Evolutionary conservation across 306 rosid species (phyloP).

Genomic region (Medicago arabica): DNA sequence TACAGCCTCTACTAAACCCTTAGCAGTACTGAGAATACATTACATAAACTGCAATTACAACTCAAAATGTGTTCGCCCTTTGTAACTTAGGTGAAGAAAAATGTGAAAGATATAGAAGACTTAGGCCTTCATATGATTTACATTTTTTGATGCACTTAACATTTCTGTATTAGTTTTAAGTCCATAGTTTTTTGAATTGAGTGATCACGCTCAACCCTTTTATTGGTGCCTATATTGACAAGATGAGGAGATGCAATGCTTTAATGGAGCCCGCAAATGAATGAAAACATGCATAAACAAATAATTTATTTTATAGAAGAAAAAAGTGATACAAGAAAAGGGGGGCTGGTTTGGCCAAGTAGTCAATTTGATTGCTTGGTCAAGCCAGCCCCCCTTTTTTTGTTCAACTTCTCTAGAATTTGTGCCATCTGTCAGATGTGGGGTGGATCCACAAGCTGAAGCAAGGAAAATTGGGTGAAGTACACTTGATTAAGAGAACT

Average conservation of each 20-base stretch:
- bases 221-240: slow-evolving; percentile 14
- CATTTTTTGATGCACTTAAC: not conserved
- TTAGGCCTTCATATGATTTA: not conserved
- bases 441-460: slow-evolving; percentile 25
- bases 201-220: slow-evolving; percentile 7
- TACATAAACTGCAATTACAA: slow-evolving; percentile 19
- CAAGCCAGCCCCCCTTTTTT: slow-evolving; percentile 57
- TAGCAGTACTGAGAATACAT: slow-evolving; percentile 10
- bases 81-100: not conserved
- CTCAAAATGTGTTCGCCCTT: not conserved
- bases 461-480: slow-evolving; percentile 3
- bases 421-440: slow-evolving; percentile 27
- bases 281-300: not conserved
- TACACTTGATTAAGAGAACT: not conserved
- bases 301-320: not conserved
- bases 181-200: slow-evolving; percentile 7
- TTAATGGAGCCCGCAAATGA: slow-evolving; percentile 14
- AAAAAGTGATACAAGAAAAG: slow-evolving; percentile 20
- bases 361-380: slow-evolving; percentile 47
- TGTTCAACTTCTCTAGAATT: slow-evolving; percentile 11
- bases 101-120: not conserved
- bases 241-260: slow-evolving; percentile 19
- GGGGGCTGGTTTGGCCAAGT: slow-evolving; percentile 63
- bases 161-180: slow-evolving; percentile 3
- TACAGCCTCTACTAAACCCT: not conserved